phyloP scores from a whole-genome alignment of 2,329 filamentous ascomycete genomes.

The Verticillium albo-atrum region DNA sequence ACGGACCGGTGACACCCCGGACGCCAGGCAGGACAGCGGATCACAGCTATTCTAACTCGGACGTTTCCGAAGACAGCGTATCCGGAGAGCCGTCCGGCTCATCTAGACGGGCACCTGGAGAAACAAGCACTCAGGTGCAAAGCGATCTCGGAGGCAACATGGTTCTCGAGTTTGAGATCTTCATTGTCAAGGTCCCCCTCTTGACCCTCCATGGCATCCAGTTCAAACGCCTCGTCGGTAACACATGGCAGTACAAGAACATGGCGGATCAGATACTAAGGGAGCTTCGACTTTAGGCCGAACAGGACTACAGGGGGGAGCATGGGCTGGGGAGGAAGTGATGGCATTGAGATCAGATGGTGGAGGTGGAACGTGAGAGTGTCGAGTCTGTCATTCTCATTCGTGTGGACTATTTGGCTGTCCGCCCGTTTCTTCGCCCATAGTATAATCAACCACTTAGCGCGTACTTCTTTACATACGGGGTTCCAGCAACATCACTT shows the following conservation, averaged over 20 bases:
- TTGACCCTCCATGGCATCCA: conserved; percentile 92
- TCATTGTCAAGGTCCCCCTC: conserved; percentile 95
- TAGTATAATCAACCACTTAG: background rate
- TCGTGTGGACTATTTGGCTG: background rate
- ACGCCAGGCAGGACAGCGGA: conserved; percentile 50
- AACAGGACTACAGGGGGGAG: background rate
- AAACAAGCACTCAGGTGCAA: conserved; percentile 89
- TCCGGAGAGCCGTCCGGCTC: conserved; percentile 46
- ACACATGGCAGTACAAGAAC: conserved; percentile 98
- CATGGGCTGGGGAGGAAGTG: background rate
- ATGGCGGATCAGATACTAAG: conserved; percentile 95
- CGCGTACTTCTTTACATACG: background rate
- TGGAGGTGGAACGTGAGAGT: too few species aligned
- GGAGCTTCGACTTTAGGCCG: conserved; percentile 68
- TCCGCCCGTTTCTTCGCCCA: background rate
- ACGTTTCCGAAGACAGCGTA: conserved; percentile 74
- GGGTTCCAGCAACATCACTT: background rate
- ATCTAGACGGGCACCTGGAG: conserved; percentile 58
- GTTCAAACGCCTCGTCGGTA: conserved; percentile 93
- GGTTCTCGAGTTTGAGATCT: conserved; percentile 87
- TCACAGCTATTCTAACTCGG: conserved; percentile 80
- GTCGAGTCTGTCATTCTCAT: too few species aligned
- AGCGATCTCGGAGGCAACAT: conserved; percentile 82
- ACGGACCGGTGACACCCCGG: conserved; percentile 40
- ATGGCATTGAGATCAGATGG: background rate